phyloP scores from a whole-genome alignment of 2,329 filamentous ascomycete genomes.

The Neonectria hederae region DNA sequence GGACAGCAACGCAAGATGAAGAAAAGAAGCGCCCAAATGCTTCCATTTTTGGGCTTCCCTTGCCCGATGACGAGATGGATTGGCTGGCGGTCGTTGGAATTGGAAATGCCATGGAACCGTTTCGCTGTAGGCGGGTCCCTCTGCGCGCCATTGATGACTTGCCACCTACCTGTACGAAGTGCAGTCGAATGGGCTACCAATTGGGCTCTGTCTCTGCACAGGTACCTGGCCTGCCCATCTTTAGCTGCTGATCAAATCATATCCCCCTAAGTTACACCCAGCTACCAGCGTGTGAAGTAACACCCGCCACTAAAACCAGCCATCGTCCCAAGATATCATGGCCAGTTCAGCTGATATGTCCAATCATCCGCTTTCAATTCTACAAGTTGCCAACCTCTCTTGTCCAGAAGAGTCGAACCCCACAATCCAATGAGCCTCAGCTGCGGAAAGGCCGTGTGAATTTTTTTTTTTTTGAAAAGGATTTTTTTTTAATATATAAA shows the following conservation, averaged over 20 bases:
- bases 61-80: not conserved
- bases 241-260: too few relatives aligned
- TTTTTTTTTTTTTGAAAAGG: too few relatives aligned
- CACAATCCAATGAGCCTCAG: constrained; percentile 2
- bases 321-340: not conserved
- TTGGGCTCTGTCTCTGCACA: too few relatives aligned
- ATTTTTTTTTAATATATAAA: too few relatives aligned
- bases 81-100: constrained; percentile 1
- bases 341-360: not conserved
- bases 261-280: too few relatives aligned
- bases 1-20: not conserved
- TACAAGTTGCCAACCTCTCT: constrained; percentile 1
- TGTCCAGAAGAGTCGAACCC: constrained; percentile 4
- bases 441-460: too few relatives aligned
- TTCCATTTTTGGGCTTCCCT: constrained; percentile 7
- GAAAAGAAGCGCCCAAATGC: constrained; percentile 5
- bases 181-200: too few relatives aligned
- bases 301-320: not conserved
- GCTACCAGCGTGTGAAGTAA: too few relatives aligned
- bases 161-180: too few relatives aligned
- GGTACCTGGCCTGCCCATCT: too few relatives aligned
- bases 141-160: not conserved
- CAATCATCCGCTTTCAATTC: constrained; percentile 12
- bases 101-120: not conserved
- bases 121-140: not conserved